Conservation (phyloP, 2,329 filamentous ascomycete species). For the Herpotrichia juniperi region DNA sequence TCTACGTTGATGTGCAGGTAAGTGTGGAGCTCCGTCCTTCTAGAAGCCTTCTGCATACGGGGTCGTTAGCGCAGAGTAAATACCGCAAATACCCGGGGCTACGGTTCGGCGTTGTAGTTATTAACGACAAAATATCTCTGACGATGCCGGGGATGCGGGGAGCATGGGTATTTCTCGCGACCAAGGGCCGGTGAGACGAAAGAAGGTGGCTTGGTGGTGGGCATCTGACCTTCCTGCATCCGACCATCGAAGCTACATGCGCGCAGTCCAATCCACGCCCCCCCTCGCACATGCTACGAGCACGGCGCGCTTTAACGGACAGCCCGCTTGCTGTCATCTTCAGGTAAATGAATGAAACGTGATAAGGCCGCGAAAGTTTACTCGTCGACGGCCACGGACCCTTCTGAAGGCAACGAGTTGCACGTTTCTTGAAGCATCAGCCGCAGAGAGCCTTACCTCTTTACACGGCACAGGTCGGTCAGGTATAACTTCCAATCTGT, state of each 20-base stretch:
- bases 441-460: slow-evolving; percentile 13
- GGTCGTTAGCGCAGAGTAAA: background rate
- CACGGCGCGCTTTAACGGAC: slow-evolving; percentile 15
- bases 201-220: background rate
- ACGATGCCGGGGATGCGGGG: background rate
- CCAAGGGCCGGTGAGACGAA: slow-evolving; percentile 1
- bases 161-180: background rate
- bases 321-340: slow-evolving; percentile 18
- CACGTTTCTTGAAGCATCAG: slow-evolving; percentile 10
- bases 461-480: background rate
- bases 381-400: slow-evolving; percentile 7
- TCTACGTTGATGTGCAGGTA: background rate
- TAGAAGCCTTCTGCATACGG: slow-evolving; percentile 5
- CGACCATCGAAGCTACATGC: background rate
- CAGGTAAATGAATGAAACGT: slow-evolving; percentile 10
- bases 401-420: slow-evolving; percentile 18
- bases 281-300: background rate
- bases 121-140: background rate
- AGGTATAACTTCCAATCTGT: slow-evolving; percentile 14
- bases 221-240: slow-evolving; percentile 4
- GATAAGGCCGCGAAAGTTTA: slow-evolving; percentile 19
- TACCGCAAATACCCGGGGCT: slow-evolving; percentile 3
- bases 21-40: background rate
- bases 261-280: slow-evolving; percentile 14
- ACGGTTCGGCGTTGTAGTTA: background rate